A percentile compares a stretch with the other conserved stretches of the same genome.
Conservation (phyloP, 2,329 filamentous ascomycete species). For the Ophiognomonia clavigignenti-juglandacearum region DNA sequence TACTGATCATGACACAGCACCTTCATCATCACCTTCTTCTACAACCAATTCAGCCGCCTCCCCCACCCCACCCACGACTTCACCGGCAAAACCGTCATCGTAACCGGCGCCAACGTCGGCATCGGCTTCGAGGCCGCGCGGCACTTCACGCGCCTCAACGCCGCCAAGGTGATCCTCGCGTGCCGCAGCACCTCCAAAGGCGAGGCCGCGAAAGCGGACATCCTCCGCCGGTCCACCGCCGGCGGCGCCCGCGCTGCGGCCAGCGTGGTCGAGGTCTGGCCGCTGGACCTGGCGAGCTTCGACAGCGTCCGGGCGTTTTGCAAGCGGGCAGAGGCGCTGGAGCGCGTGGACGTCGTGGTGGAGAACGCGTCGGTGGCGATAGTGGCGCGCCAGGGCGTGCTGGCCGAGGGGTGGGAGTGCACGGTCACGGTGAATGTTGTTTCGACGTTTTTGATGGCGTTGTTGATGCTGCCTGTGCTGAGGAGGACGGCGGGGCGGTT, state of each 20-base stretch:
- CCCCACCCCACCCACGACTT: slow-evolving; percentile 9
- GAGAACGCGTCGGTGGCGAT: slow-evolving; percentile 34
- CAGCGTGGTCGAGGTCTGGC: slow-evolving; percentile 42
- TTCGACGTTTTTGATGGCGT: slow-evolving; percentile 37
- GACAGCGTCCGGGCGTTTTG: slow-evolving; percentile 40
- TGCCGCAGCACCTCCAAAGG: slow-evolving; percentile 31
- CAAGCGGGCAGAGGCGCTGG: slow-evolving; percentile 24
- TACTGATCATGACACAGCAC: not conserved
- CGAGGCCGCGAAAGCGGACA: slow-evolving; percentile 31
- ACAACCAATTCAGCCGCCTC: slow-evolving; percentile 11
- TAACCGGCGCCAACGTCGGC: slow-evolving; percentile 37
- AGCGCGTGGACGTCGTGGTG: slow-evolving; percentile 37
- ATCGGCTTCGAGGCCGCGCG: slow-evolving; percentile 34
- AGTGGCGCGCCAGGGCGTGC: slow-evolving; percentile 3
- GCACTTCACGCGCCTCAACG: slow-evolving; percentile 31
- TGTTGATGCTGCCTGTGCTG: slow-evolving; percentile 38
- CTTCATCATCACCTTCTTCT: slow-evolving; percentile 10
- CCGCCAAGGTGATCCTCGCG: slow-evolving; percentile 33
- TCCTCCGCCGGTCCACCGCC: slow-evolving; percentile 27
- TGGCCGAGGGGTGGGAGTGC: slow-evolving; percentile 35
- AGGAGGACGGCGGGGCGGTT: slow-evolving; percentile 28
- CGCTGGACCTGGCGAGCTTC: slow-evolving; percentile 43
- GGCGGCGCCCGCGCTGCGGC: slow-evolving; percentile 7
- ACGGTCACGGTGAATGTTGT: slow-evolving; percentile 43
- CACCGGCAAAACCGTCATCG: slow-evolving; percentile 26